Evolutionary conservation across 768 basidiomycete genomes (phyloP), one percentile per base, ranked within the genome.

Genomic region (Butyriboletus loyo): DNA sequence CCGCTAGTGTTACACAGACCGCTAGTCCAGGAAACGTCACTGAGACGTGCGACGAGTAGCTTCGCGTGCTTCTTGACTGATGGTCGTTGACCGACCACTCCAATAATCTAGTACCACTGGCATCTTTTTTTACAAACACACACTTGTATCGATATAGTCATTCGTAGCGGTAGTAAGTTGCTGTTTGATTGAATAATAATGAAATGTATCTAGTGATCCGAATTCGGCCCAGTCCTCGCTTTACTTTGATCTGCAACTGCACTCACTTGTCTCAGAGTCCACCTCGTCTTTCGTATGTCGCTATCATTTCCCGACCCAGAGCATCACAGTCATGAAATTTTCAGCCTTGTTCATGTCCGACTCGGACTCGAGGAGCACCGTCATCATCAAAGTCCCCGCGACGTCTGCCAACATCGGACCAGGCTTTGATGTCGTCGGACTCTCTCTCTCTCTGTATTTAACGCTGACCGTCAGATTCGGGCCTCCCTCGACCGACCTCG

Each of bases 321-420:
- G 7, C 10, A 25, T 34, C n/a, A 19, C 32, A 17, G 8, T 35
- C 31, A 47, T 19, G 31, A n/a, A 45, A 31, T n/a, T 25, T 46
- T 34, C 50, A 65, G 53, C 39, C 22, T 28, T n/a, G 31, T 31
- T 44, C 54, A 69, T 71, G 69, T 41, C 61, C 25, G 38, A 41
- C 37, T 19, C 47, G 55, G 38, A 39, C 34, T 24, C 48, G 55
- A 57, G 59, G 46, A 49, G 37, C n/a, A 45, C 62, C 11, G 81
- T 93, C 72, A 78, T 75, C 34, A 92, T 99, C 70, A 82, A 78
- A 57, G 88, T 98, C 47, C 96, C 96, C 10, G 93, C 93, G n/a
- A 98, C 96, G 2, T 94, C 95, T 57, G 96, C 96, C 58, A 99
- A 99, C 76, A 94, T 99, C 65, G 96, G 96, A 3, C 96, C 96